Percentiles rank a stretch among this genome's conserved stretches.
Evolutionary conservation across 2,329 filamentous ascomycete species (phyloP).

Genomic region (Talaromyces sp.): DNA sequence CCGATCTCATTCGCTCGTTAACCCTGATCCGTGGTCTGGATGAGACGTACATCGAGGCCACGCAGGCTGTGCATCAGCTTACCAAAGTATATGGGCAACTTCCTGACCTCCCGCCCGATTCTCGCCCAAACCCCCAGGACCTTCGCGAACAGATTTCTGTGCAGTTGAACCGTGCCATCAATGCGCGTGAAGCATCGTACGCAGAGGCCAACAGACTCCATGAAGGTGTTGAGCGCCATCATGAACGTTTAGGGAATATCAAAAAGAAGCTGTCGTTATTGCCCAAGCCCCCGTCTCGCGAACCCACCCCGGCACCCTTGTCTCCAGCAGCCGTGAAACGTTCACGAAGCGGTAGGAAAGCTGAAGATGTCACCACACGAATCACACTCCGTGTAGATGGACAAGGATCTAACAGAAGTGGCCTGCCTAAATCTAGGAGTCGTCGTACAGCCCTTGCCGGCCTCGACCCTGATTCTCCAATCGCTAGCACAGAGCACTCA

Average conservation of each 20-base stretch:
- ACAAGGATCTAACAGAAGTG: constrained; percentile 16
- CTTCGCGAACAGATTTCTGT: constrained; percentile 54
- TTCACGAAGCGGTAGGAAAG: constrained; percentile 35
- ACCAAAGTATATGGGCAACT: constrained; percentile 43
- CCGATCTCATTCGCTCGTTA: constrained; percentile 59
- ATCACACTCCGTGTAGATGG: constrained; percentile 40
- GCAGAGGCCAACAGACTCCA: constrained; percentile 54
- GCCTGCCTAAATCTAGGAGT: constrained; percentile 31
- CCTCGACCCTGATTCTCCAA: constrained; percentile 40
- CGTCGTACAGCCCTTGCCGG: constrained; percentile 31
- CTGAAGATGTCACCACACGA: constrained; percentile 29
- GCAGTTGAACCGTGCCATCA: constrained; percentile 50
- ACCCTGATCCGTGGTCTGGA: constrained; percentile 53
- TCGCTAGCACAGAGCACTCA: constrained; percentile 43
- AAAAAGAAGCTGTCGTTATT: constrained; percentile 58
- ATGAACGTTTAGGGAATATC: constrained; percentile 54
- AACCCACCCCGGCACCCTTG: constrained; percentile 40
- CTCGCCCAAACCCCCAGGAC: constrained; percentile 47
- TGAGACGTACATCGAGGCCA: constrained; percentile 38
- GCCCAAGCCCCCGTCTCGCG: constrained; percentile 56
- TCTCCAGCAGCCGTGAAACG: constrained; percentile 28
- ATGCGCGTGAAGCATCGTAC: constrained; percentile 51
- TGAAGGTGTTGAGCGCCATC: constrained; percentile 54
- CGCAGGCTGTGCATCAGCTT: constrained; percentile 38
- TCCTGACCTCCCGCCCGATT: constrained; percentile 44